Percentiles rank a stretch among this genome's conserved stretches.
Evolutionary conservation across 129 eudicot species (phyloP).

Genomic region (Flaveria bidentis): DNA sequence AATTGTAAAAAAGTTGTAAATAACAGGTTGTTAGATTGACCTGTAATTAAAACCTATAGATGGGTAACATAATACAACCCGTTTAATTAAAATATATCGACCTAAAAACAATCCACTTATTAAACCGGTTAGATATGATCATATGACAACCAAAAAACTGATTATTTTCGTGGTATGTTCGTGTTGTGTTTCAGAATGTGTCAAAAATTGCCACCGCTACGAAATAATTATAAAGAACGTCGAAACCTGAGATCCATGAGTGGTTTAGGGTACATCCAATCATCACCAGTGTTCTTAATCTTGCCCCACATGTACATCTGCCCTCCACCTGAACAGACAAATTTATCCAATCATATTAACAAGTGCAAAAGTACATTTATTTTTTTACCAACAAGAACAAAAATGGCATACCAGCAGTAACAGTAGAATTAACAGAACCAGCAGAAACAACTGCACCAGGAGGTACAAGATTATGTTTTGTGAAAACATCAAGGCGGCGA

Average conservation of each 20-base stretch:
- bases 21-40: too few species aligned
- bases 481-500: constrained; percentile 76
- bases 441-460: constrained; percentile 88
- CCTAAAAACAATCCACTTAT: too few species aligned
- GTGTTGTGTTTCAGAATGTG: too few species aligned
- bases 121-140: too few species aligned
- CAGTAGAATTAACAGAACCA: constrained; percentile 75
- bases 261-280: constrained; percentile 99
- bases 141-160: neutral
- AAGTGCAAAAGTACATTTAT: too few species aligned
- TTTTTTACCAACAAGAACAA: too few species aligned
- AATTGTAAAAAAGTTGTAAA: too few species aligned
- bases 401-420: constrained; percentile 69
- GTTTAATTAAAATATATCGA: neutral
- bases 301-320: constrained; percentile 99
- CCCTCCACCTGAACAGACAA: constrained; percentile 69
- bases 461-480: constrained; percentile 75
- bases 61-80: too few species aligned
- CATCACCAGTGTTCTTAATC: constrained; percentile 84
- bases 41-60: too few species aligned
- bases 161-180: neutral
- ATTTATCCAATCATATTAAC: neutral
- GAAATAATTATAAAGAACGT: neutral
- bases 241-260: constrained; percentile 89
- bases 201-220: neutral